A percentile compares a stretch with the other conserved stretches of the same genome.
Evolutionary conservation across 208 protist genomes (phyloP).

Genomic region (Crithidia sp.): DNA sequence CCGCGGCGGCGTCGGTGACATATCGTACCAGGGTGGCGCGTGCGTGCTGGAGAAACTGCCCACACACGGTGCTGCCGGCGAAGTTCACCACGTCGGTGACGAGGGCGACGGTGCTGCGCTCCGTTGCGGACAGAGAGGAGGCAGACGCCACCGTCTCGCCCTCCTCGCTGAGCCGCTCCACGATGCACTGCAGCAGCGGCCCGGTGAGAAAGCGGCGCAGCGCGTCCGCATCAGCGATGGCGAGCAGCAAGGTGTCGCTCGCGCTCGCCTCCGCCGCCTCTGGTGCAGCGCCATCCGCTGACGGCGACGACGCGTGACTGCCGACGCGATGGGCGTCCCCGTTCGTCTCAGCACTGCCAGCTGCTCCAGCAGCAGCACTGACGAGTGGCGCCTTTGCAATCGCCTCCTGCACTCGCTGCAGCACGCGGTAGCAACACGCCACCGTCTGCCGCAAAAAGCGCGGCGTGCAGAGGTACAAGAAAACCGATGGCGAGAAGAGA

Average conservation of each 20-base stretch:
- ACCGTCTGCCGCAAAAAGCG: slow-evolving; percentile 34
- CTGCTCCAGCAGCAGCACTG: no score
- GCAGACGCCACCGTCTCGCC: no score
- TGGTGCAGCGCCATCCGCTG: neutral
- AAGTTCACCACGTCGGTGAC: slow-evolving; percentile 30
- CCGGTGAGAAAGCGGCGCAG: slow-evolving; percentile 24
- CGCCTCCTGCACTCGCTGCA: slow-evolving; percentile 32
- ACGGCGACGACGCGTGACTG: neutral
- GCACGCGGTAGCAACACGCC: slow-evolving; percentile 30
- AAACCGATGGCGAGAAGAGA: slow-evolving; percentile 32
- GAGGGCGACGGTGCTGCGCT: slow-evolving; percentile 24
- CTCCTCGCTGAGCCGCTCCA: slow-evolving; percentile 3
- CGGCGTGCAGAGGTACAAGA: slow-evolving; percentile 29
- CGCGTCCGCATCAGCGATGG: slow-evolving; percentile 26
- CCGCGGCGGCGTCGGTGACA: slow-evolving; percentile 42
- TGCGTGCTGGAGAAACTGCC: slow-evolving; percentile 25
- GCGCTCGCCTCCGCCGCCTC: neutral
- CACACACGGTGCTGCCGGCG: slow-evolving; percentile 30
- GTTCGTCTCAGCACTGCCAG: no score
- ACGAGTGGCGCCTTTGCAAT: neutral
- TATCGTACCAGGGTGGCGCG: slow-evolving; percentile 32
- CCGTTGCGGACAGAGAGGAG: neutral
- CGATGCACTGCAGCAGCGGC: slow-evolving; percentile 17
- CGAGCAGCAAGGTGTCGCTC: slow-evolving; percentile 19
- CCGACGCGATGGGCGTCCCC: no score